phyloP scores from a whole-genome alignment of 2,329 filamentous ascomycete species.

The Hypocrella siamensis region DNA sequence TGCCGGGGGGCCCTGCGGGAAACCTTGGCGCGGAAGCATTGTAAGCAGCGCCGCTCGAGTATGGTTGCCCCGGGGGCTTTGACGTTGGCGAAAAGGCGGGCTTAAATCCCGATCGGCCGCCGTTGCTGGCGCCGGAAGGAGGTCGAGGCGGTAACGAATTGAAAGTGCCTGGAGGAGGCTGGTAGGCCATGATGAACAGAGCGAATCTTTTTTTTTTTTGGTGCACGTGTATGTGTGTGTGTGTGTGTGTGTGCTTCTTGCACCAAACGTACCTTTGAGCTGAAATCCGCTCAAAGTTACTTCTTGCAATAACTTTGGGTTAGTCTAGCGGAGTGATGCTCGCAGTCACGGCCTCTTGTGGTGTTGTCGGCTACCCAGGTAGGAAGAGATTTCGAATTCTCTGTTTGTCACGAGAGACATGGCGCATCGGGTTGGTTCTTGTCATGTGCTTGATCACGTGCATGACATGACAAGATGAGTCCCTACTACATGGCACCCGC shows the following conservation, averaged over 20 bases:
- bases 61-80: slow-evolving; percentile 21
- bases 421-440: no score
- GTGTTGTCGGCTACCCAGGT: no score
- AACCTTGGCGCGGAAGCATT: slow-evolving; percentile 14
- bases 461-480: no score
- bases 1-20: neutral
- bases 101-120: slow-evolving; percentile 23
- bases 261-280: slow-evolving; percentile 35
- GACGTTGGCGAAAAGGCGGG: slow-evolving; percentile 31
- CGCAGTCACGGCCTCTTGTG: no score
- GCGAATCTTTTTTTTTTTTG: slow-evolving; percentile 9
- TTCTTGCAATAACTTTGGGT: neutral
- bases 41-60: slow-evolving; percentile 14
- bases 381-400: no score
- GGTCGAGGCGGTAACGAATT: slow-evolving; percentile 57
- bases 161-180: slow-evolving; percentile 66
- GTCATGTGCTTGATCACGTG: no score
- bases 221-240: slow-evolving; percentile 5
- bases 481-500: no score
- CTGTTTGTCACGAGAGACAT: no score
- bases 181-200: slow-evolving; percentile 70
- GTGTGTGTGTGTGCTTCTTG: neutral
- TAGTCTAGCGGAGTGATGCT: neutral
- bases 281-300: slow-evolving; percentile 19
- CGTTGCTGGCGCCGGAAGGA: slow-evolving; percentile 33